Evolutionary conservation across 257 asterid genomes (phyloP).

Genomic region (Sherardia arvensis): DNA sequence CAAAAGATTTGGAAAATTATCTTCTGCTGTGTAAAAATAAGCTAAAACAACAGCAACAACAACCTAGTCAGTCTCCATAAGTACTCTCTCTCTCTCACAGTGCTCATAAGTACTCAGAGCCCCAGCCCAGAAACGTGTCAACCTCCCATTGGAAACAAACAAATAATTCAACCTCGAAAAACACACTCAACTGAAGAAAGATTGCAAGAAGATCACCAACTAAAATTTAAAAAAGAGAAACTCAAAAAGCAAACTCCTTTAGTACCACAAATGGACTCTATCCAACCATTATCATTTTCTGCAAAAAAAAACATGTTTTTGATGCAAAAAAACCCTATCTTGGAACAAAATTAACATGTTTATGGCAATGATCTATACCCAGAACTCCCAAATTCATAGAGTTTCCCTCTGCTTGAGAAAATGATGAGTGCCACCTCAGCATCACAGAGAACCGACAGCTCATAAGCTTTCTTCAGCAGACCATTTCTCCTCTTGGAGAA

Average conservation of each 20-base stretch:
- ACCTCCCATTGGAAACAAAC: conserved; percentile 27
- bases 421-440: conserved; percentile 96
- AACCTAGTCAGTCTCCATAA: conserved; percentile 30
- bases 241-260: background rate
- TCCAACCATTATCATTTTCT: background rate
- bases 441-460: conserved; percentile 89
- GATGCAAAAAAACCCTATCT: no score
- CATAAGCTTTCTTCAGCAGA: conserved; percentile 87
- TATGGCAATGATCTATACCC: conserved; percentile 26
- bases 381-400: conserved; percentile 75
- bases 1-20: conserved; percentile 26
- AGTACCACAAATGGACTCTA: background rate
- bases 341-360: no score
- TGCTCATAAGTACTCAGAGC: no score
- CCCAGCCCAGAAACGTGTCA: conserved; percentile 42
- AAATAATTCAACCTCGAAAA: conserved; percentile 1
- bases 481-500: conserved; percentile 95
- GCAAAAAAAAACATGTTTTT: background rate
- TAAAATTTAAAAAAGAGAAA: background rate
- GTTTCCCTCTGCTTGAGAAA: conserved; percentile 90
- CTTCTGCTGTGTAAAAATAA: conserved; percentile 21
- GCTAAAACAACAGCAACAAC: conserved; percentile 7
- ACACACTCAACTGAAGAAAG: background rate
- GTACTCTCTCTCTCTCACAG: conserved; percentile 4
- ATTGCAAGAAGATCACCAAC: background rate